Base-by-base conservation (phyloP, 306 rosid species). In the Ormosia semicastrata region DNA sequence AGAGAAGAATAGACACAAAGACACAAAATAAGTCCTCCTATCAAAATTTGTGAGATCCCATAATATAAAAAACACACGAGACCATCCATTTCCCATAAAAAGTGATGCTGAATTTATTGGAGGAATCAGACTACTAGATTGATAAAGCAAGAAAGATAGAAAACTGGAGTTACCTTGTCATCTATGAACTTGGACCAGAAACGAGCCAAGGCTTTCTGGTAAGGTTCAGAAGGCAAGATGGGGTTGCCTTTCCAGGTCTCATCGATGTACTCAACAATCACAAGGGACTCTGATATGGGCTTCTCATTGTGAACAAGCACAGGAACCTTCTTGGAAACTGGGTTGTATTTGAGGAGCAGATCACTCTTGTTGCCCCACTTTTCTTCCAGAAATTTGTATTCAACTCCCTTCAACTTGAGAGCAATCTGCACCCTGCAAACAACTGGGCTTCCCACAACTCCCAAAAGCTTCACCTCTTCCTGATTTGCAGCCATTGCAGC, bases 121-220 rank as follows among this genome's bases (percentile, higher is more conserved):
- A 24, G 24, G 24, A 24, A 24, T 24, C 24, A 24, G 24, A 24
- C 24, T 24, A 24, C 24, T 24, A n/a, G n/a, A n/a, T n/a, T n/a
- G n/a, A n/a, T 1, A 24, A 24, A 24, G 24, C 24, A 24, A 1
- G 24, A 24, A 24, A 24, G 24, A 24, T 24, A 24, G 24, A 24
- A 24, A 24, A 1, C 24, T 4, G 49, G 0, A 12, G 4, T 67
- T 73, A 90, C 96, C 91, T 90, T 90, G 10, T 89, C 98, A 41
- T 91, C 92, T 0, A 91, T 12, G 85, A 90, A 86, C 54, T 69
- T 90, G 32, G 93, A 76, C 97, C 95, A 94, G 49, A 94, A 94
- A 15, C 91, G 91, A 2, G 94, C 87, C 3, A 32, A 18, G 24
- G 98, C 89, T 80, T 78, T 84, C 1, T 82, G 70, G 36, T 49